Evolutionary conservation across 2,329 filamentous ascomycete species (phyloP).

Genomic region (Apiospora marii): DNA sequence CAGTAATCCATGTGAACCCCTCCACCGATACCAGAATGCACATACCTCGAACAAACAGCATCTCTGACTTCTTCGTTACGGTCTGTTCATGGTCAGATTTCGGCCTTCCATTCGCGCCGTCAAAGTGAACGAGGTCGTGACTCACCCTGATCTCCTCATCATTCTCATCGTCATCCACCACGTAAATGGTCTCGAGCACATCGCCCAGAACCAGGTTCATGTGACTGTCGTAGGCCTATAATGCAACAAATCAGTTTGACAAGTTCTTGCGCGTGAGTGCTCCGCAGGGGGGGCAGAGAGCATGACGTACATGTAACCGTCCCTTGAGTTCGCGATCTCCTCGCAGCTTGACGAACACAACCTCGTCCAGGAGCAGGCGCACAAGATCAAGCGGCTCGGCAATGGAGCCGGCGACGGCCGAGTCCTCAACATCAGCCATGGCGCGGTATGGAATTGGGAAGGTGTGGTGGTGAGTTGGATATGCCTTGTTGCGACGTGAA

Average conservation of each 20-base stretch:
- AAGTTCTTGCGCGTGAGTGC: neutral
- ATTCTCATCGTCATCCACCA: conserved; percentile 88
- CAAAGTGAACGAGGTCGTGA: conserved; percentile 20
- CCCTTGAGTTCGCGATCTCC: conserved; percentile 96
- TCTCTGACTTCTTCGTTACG: conserved; percentile 95
- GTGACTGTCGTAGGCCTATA: conserved; percentile 95
- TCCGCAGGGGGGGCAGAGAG: neutral
- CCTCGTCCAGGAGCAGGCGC: conserved; percentile 90
- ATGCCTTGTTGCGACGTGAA: conserved; percentile 14
- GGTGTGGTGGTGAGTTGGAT: neutral
- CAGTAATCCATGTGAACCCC: conserved; percentile 34
- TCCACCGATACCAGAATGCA: conserved; percentile 31
- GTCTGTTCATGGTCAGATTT: conserved; percentile 62
- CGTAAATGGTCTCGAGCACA: conserved; percentile 96
- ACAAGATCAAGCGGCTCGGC: conserved; percentile 96
- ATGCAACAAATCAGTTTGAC: conserved; percentile 24
- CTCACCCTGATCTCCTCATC: conserved; percentile 78
- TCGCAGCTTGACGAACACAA: conserved; percentile 95
- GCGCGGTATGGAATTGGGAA: neutral
- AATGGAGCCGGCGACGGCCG: conserved; percentile 74
- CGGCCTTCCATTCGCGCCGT: neutral
- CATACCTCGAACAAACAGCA: conserved; percentile 96
- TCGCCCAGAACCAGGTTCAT: conserved; percentile 97
- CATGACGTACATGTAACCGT: conserved; percentile 80
- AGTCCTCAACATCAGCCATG: conserved; percentile 88